These are phyloP conservation scores for Dianthus caryophyllus DNA, from an alignment of 148 eudicot genomes.

Conservation along the genomic window DNA sequence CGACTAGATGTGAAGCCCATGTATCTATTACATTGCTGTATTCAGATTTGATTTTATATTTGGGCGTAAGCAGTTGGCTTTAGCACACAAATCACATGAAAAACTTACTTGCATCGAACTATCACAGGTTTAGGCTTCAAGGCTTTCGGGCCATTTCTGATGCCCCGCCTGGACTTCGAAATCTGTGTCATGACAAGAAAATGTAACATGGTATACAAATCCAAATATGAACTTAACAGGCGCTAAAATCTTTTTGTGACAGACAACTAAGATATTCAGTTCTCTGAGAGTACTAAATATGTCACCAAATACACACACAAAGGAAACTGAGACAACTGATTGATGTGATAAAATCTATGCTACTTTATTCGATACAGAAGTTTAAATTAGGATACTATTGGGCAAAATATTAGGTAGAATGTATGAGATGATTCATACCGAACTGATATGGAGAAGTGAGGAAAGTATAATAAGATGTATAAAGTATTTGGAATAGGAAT, in stretches of 20 bases:
- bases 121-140: slow-evolving; percentile 86
- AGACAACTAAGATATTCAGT: neutral
- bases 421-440: no score
- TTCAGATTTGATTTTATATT: neutral
- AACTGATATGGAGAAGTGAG: no score
- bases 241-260: neutral
- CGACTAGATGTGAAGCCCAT: neutral
- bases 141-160: slow-evolving; percentile 92
- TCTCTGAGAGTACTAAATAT: neutral
- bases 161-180: slow-evolving; percentile 67
- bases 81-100: neutral
- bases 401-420: no score
- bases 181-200: slow-evolving; percentile 36
- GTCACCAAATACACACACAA: neutral
- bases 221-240: neutral
- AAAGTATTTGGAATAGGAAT: no score
- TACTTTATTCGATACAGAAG: neutral
- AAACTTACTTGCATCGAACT: slow-evolving; percentile 79
- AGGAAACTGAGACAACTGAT: neutral
- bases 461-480: no score
- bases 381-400: neutral
- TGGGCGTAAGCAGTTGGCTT: neutral
- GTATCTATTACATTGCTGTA: neutral
- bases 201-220: neutral
- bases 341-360: neutral